These are phyloP conservation scores for Cicer bijugum DNA, from an alignment of 306 rosid species.

Conservation along the genomic window DNA sequence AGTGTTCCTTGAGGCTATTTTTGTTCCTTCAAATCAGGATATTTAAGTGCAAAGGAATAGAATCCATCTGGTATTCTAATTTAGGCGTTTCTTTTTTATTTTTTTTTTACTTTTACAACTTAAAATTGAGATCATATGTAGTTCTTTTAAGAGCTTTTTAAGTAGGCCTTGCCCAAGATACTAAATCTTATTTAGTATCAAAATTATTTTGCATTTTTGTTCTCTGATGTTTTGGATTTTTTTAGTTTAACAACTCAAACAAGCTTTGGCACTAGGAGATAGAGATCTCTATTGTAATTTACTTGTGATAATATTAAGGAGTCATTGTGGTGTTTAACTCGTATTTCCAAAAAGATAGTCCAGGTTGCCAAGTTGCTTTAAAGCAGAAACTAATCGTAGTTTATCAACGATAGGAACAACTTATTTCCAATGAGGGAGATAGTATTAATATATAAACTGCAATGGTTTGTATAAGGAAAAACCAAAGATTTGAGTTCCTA, in stretches of 20 bases:
- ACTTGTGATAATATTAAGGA: neutral
- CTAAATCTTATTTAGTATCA: neutral
- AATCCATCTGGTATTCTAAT: neutral
- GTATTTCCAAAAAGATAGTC: neutral
- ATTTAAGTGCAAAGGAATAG: constrained; percentile 18
- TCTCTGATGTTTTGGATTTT: neutral
- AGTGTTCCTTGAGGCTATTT: constrained; percentile 31
- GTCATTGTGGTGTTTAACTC: neutral
- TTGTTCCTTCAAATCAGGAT: neutral
- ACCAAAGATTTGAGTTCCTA: neutral
- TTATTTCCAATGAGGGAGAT: neutral
- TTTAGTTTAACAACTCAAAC: neutral
- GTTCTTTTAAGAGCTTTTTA: neutral
- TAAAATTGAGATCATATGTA: neutral
- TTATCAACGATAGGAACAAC: neutral
- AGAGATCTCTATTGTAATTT: neutral
- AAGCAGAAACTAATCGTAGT: neutral
- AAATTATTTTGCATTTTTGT: neutral
- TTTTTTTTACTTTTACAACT: neutral
- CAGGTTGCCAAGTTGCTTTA: neutral
- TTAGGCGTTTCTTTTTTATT: neutral
- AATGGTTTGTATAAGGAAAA: neutral
- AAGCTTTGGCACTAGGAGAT: neutral
- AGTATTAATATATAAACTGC: neutral
- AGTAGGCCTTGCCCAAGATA: no score